These are phyloP conservation scores for Tetrahymena elliotti DNA, from an alignment of 73 alveolate species.

Conservation along the genomic window DNA sequence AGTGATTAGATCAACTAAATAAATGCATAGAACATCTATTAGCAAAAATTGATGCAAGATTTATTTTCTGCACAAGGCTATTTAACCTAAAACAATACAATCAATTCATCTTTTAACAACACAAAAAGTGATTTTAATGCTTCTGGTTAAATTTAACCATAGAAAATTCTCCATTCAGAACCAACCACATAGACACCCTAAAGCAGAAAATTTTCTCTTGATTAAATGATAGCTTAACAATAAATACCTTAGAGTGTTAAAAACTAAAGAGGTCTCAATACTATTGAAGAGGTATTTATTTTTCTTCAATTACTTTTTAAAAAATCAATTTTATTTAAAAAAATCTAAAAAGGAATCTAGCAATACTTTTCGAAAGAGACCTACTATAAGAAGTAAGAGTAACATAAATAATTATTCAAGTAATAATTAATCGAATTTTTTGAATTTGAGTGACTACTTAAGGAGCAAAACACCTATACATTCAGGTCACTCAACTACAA, in stretches of 20 bases:
- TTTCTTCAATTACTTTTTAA: too few species aligned
- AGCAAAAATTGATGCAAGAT: neutral
- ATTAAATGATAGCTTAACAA: neutral
- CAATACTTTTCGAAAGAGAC: neutral
- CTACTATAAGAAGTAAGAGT: neutral
- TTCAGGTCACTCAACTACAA: neutral
- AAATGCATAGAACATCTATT: neutral
- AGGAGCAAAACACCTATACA: neutral
- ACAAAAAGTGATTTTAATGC: neutral
- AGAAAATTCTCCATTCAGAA: neutral
- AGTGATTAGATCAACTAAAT: neutral
- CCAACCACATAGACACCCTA: neutral
- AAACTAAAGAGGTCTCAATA: neutral
- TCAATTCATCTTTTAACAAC: neutral
- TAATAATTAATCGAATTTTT: neutral
- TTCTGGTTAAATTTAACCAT: neutral
- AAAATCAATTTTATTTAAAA: too few species aligned
- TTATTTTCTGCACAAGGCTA: neutral
- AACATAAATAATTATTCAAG: neutral
- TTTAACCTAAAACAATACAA: neutral
- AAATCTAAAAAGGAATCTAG: neutral
- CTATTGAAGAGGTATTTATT: neutral
- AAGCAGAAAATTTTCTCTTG: neutral
- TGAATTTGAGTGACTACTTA: neutral
- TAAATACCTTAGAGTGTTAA: neutral